phyloP scores from a whole-genome alignment of 2,329 filamentous ascomycete genomes.

The Diplocarpon mali region DNA sequence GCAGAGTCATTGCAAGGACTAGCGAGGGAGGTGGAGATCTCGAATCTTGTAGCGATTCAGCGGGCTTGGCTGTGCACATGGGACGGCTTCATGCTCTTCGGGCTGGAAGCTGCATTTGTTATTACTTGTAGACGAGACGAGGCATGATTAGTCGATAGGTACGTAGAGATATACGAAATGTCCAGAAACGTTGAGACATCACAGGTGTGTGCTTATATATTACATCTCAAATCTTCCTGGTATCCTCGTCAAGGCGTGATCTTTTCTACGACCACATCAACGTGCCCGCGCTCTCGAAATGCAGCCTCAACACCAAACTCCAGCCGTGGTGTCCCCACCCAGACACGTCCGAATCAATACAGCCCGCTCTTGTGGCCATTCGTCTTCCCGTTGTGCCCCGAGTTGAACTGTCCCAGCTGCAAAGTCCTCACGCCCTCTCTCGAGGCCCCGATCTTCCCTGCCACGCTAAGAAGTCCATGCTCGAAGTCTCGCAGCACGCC shows the following conservation, averaged over 20 bases:
- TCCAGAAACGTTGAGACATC: too few species aligned
- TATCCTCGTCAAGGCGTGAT: slow-evolving; percentile 1
- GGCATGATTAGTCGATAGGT: too few species aligned
- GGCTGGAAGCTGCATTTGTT: too few species aligned
- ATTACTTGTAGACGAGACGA: too few species aligned
- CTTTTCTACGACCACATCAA: not conserved
- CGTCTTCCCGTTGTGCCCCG: slow-evolving; percentile 4
- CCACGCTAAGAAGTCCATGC: slow-evolving; percentile 51
- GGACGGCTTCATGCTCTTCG: too few species aligned
- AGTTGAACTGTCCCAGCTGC: slow-evolving; percentile 34
- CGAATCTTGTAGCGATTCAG: not conserved
- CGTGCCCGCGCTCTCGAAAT: slow-evolving; percentile 6
- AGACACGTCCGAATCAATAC: slow-evolving; percentile 16
- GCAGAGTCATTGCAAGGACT: slow-evolving; percentile 47
- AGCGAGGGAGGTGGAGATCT: not conserved
- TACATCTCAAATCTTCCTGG: not conserved
- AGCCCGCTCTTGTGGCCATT: slow-evolving; percentile 18
- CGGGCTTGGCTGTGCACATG: not conserved
- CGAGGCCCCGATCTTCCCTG: slow-evolving; percentile 45
- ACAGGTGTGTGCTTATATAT: too few species aligned
- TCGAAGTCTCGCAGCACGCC: slow-evolving; percentile 54
- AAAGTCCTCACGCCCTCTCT: slow-evolving; percentile 51
- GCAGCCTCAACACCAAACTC: slow-evolving; percentile 17
- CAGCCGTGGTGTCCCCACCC: not conserved
- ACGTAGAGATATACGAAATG: too few species aligned